Base-by-base conservation (phyloP, 805 yeast genomes). In the Hanseniaspora hatyaiensis region DNA sequence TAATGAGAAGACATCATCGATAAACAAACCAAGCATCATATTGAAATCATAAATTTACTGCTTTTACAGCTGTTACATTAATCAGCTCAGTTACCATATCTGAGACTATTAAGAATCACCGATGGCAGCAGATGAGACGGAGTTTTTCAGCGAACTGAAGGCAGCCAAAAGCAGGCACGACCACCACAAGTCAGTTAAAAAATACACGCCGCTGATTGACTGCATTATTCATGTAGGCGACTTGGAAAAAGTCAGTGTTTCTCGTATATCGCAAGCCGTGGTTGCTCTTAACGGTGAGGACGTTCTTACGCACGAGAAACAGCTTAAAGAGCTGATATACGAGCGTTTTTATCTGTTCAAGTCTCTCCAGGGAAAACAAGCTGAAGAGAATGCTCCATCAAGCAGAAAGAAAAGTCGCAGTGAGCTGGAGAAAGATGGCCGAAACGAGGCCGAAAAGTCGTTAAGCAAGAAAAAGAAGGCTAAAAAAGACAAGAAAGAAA, bases 151-250 rank as follows among this genome's bases (percentile, higher is more conserved):
- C 6, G 22, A 37, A 6, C 31, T 37, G 3, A 5, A n/a, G 9
- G 11, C 24, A 16, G 31, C 31, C 22, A 44, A 44, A 44, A n/a
- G 16, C 8, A 20, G 29, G 13, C 34, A 36, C 28, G 29, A 20
- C 6, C 13, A 12, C 4, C 19, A n/a, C 8, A 20, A 19, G 13
- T 44, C 48, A 9, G 24, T 44, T 1, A 24, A 19, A 6, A 28
- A 44, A 22, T 30, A 44, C 26, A 44, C 39, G 2, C 41, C 41
- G 5, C 6, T 36, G 5, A 30, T 44, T 8, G 48, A 44, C 30
- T 34, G 41, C 30, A 29, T 44, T 12, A 36, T 44, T 9, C 39
- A 44, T 29, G 48, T 44, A 3, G 41, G 48, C 22, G 36, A 36
- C 18, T 36, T 44, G 8, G 48, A 44, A 19, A 13, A 34, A 30